phyloP scores from a whole-genome alignment of 306 rosid genomes.

The Gastrolobium bilobum region DNA sequence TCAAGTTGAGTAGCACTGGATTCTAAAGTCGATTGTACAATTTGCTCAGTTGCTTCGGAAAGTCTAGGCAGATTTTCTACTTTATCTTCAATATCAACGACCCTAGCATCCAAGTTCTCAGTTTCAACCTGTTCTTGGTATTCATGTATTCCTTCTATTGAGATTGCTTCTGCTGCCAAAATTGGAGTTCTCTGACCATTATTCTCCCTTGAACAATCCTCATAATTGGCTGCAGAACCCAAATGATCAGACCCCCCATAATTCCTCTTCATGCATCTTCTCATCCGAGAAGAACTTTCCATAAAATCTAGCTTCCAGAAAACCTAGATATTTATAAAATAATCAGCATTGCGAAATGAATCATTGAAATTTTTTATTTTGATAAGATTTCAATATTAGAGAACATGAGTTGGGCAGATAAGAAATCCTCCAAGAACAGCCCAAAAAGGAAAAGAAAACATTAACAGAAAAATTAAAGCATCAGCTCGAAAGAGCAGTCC shows the following conservation, averaged over 20 bases:
- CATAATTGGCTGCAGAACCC: conserved; percentile 88
- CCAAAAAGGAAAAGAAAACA: background rate
- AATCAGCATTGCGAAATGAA: conserved; percentile 22
- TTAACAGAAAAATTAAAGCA: conserved; percentile 31
- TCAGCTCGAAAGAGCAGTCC: conserved; percentile 22
- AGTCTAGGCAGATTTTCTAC: conserved; percentile 58
- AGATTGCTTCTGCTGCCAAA: conserved; percentile 82
- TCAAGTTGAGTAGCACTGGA: conserved; percentile 61
- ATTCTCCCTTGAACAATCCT: conserved; percentile 61
- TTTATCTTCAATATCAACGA: conserved; percentile 55
- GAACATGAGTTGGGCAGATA: conserved; percentile 29
- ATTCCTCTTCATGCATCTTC: conserved; percentile 81
- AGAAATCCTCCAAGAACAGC: conserved; percentile 31
- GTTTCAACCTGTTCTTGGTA: conserved; percentile 73
- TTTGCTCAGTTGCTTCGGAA: conserved; percentile 64
- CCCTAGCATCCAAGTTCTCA: conserved; percentile 65
- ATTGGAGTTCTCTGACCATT: conserved; percentile 68
- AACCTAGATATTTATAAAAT: conserved; percentile 61
- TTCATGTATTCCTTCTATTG: conserved; percentile 72
- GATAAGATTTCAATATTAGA: conserved; percentile 39
- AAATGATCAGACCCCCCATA: conserved; percentile 91
- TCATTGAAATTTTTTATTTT: background rate
- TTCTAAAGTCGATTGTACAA: conserved; percentile 55
- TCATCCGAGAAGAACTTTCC: conserved; percentile 97
- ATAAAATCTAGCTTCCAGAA: conserved; percentile 96